These are phyloP conservation scores for Pseudonectria buxi DNA, from an alignment of 2,329 filamentous ascomycete genomes.

Conservation along the genomic window DNA sequence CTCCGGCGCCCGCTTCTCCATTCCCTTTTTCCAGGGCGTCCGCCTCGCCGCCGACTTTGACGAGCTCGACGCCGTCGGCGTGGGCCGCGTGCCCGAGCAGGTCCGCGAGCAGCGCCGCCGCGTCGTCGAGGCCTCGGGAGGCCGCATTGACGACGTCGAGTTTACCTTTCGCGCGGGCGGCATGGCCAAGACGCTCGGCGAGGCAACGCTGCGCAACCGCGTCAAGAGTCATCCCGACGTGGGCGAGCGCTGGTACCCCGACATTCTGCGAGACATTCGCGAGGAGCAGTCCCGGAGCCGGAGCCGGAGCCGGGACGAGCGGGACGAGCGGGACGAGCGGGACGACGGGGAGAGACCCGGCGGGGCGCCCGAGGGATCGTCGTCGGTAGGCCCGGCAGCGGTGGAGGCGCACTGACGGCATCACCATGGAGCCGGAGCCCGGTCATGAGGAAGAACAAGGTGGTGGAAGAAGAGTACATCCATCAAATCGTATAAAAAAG, in stretches of 20 bases:
- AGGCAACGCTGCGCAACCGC: conserved; percentile 77
- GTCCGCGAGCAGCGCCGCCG: conserved; percentile 55
- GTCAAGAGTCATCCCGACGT: conserved; percentile 86
- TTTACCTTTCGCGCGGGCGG: conserved; percentile 74
- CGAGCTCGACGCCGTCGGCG: conserved; percentile 58
- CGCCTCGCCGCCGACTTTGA: conserved; percentile 74
- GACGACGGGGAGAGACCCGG: too few species aligned
- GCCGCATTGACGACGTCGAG: conserved; percentile 67
- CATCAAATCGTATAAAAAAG: too few species aligned
- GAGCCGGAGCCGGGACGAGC: conserved; percentile 16
- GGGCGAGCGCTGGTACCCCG: conserved; percentile 72
- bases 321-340: conserved; percentile 25
- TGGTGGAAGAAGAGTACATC: too few species aligned
- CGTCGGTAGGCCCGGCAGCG: conserved; percentile 13
- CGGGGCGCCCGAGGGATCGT: conserved; percentile 10
- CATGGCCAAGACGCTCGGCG: conserved; percentile 62
- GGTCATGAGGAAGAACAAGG: too few species aligned
- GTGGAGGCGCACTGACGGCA: conserved; percentile 26
- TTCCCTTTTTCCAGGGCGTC: conserved; percentile 87
- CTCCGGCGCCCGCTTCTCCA: conserved; percentile 65
- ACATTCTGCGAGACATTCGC: conserved; percentile 50
- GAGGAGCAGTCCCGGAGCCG: conserved; percentile 46
- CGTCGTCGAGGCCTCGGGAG: conserved; percentile 50
- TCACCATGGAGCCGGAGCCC: too few species aligned
- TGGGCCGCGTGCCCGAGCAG: conserved; percentile 52